Conservation (phyloP, 1,284 basidiomycete genomes). For the Papiliotrema flavescens region DNA sequence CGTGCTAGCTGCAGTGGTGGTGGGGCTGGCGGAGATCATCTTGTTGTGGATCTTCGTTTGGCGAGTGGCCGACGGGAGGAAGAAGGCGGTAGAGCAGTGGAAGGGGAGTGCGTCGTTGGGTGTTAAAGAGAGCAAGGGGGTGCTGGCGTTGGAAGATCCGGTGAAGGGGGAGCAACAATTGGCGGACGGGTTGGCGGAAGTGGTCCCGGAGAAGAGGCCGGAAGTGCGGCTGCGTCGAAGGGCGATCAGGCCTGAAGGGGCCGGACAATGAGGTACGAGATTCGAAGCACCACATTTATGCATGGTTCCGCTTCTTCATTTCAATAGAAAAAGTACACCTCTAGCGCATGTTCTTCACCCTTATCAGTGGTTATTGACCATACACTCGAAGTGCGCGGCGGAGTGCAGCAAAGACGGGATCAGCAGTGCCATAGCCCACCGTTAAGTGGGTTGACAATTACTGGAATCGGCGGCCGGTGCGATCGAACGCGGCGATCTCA, state of each 20-base stretch:
- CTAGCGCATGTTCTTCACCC: too few species aligned
- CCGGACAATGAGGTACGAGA: too few species aligned
- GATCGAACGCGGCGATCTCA: too few species aligned
- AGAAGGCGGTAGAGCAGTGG: slow-evolving; percentile 10
- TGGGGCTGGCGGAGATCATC: slow-evolving; percentile 33
- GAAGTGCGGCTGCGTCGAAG: neutral
- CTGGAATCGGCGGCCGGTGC: too few species aligned
- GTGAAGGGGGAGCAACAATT: neutral
- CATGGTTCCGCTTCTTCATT: too few species aligned
- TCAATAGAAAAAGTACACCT: too few species aligned
- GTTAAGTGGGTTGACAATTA: too few species aligned
- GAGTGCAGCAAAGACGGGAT: too few species aligned
- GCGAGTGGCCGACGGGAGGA: slow-evolving; percentile 15
- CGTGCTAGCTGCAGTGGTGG: slow-evolving; percentile 32
- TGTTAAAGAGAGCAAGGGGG: slow-evolving; percentile 1
- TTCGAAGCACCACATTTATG: too few species aligned
- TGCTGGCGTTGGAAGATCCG: neutral
- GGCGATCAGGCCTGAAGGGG: neutral
- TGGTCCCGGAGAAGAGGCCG: neutral
- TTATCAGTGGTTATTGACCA: too few species aligned
- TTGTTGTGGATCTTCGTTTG: slow-evolving; percentile 29
- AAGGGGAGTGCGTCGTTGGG: slow-evolving; percentile 4
- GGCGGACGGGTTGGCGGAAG: neutral
- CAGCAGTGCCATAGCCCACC: too few species aligned
- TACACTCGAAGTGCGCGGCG: too few species aligned